Evolutionary conservation across 2,329 filamentous ascomycete genomes (phyloP), one percentile per base, ranked within the genome.

Genomic region (Apiospora sp.): DNA sequence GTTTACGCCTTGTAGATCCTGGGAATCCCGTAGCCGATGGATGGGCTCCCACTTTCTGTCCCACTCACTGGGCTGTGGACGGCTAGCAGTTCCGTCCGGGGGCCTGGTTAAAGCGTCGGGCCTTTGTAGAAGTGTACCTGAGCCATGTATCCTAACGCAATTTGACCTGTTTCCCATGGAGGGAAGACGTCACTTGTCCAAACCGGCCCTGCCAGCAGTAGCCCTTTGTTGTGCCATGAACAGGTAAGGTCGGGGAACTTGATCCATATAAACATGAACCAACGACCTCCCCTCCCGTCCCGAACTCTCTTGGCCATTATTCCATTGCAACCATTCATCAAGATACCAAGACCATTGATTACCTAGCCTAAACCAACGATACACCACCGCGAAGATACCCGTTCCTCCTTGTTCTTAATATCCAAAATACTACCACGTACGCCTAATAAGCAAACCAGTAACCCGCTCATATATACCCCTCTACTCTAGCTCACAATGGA

Each of bases 401-500:
- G 22, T 64, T 64, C 3, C 58, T 41, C 34, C 58, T 5, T 41
- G 16, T 22, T 13, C 58, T 64, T 64, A 34, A 64, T n/a, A 64
- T 7, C 30, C 34, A 41, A 41, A 64, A 44, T 48, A 24, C 27
- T 14, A 24, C 34, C 7, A 22, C 54, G 69, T 41, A 43, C 51
- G 54, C 44, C 22, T 43, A 49, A 27, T 46, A 34, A 41, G 37
- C 37, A 67, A 30, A 30, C 22, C 37, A 71, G 46, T 34, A 68
- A 46, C 19, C 49, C 41, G 51, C 68, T 34, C 75, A 13, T 67
- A 13, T 67, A 41, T 22, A 41, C 19, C 6, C 54, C 19, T n/a
- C 19, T 13, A 12, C 6, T 41, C 58, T 34, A 61, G 34, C 58
- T 64, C 58, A 69, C 69, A 93, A 93, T 93, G 91, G 92, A 93